Percentiles rank a stretch among this genome's conserved stretches.
Conservation (phyloP, 345 rosid genomes). For the Salix viminalis region DNA sequence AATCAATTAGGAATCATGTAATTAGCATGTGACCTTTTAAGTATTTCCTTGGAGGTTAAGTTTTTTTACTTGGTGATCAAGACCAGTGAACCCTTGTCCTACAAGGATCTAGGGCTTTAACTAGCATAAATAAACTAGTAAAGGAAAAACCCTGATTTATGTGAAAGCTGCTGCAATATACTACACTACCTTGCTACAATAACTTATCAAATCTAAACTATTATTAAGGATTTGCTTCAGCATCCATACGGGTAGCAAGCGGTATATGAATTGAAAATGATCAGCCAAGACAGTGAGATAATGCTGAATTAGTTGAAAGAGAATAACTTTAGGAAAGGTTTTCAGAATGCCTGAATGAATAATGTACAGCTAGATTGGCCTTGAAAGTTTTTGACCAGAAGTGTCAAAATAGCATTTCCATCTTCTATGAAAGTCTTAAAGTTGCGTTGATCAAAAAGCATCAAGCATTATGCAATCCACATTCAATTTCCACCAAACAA, state of each 20-base stretch:
- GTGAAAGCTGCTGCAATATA: background rate
- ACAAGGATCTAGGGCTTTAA: background rate
- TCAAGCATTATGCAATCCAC: background rate
- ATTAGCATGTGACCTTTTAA: background rate
- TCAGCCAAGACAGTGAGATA: background rate
- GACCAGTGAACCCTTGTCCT: background rate
- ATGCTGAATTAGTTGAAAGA: background rate
- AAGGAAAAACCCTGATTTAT: background rate
- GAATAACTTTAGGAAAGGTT: background rate
- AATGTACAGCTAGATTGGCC: background rate
- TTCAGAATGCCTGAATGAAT: background rate
- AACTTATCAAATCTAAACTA: background rate
- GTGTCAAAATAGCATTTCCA: background rate
- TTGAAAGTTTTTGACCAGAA: background rate
- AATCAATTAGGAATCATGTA: background rate
- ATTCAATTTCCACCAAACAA: background rate
- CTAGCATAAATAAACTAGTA: background rate
- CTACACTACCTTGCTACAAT: background rate
- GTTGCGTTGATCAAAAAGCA: background rate
- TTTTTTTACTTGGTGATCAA: background rate
- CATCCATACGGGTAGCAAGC: background rate
- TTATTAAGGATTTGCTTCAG: background rate
- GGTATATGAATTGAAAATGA: background rate
- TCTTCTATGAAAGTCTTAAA: background rate
- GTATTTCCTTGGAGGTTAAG: background rate